Percentiles rank a stretch among this genome's conserved stretches.
Evolutionary conservation across 1,139 yeast species (phyloP).

Genomic region (Eremothecium gossypii): DNA sequence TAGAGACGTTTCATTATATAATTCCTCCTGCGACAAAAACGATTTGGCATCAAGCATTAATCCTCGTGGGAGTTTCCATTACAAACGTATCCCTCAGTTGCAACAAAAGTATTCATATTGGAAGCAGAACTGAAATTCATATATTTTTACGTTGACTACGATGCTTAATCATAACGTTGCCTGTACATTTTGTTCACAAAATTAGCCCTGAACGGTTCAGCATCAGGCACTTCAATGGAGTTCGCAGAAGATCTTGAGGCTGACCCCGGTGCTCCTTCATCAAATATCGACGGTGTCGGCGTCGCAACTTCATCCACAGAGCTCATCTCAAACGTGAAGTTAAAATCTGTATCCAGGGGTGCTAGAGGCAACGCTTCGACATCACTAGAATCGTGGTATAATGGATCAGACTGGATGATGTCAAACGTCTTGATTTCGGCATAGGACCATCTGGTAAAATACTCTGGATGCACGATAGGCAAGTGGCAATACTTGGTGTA

Average conservation of each 20-base stretch:
- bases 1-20: neutral
- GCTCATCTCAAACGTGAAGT: conserved; percentile 13
- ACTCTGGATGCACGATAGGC: conserved; percentile 54
- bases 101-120: too few relatives aligned
- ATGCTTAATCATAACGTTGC: conserved; percentile 1
- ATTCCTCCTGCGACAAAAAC: neutral
- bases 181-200: conserved; percentile 1
- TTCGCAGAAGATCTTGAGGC: conserved; percentile 28
- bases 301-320: conserved; percentile 14
- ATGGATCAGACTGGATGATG: conserved; percentile 31
- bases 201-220: conserved; percentile 1
- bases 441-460: conserved; percentile 85
- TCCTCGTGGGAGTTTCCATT: too few relatives aligned
- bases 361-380: conserved; percentile 26
- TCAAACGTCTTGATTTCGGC: conserved; percentile 30
- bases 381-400: conserved; percentile 22
- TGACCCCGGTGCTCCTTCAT: conserved; percentile 15
- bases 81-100: too few relatives aligned
- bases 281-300: conserved; percentile 22
- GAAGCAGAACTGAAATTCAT: neutral
- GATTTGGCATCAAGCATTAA: too few relatives aligned
- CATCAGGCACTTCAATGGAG: conserved; percentile 17
- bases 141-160: neutral
- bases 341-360: conserved; percentile 14
- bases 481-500: conserved; percentile 64